phyloP scores from a whole-genome alignment of 495 filamentous ascomycete genomes.

The Aspergillus bridgeri region DNA sequence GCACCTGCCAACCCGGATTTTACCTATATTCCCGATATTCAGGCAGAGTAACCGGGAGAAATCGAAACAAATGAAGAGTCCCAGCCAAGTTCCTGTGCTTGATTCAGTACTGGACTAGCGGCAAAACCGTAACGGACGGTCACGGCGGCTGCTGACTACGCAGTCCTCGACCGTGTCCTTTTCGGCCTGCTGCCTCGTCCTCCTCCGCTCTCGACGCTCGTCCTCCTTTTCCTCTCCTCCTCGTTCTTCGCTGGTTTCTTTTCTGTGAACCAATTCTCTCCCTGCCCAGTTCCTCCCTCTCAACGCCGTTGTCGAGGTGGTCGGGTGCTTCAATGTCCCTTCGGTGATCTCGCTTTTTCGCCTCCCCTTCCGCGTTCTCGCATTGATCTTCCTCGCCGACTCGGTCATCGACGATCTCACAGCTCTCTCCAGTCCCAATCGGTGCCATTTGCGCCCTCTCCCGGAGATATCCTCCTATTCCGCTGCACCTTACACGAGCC shows the following conservation, averaged over 20 bases:
- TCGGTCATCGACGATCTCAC: background rate
- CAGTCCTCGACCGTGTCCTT: slow-evolving; percentile 1
- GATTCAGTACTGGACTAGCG: too few species aligned
- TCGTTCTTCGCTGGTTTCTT: slow-evolving; percentile 14
- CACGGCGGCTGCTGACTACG: background rate
- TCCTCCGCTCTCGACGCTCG: slow-evolving; percentile 1
- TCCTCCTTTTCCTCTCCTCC: slow-evolving; percentile 29
- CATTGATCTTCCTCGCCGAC: background rate
- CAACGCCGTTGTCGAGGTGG: slow-evolving; percentile 11
- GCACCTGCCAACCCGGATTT: too few species aligned
- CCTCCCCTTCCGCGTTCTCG: slow-evolving; percentile 6
- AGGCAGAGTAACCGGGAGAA: background rate
- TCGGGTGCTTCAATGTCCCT: slow-evolving; percentile 16
- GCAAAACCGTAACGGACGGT: background rate
- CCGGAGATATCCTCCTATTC: background rate
- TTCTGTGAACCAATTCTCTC: slow-evolving; percentile 6
- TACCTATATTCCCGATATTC: too few species aligned
- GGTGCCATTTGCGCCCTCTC: background rate
- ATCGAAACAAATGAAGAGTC: background rate
- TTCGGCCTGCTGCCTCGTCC: background rate
- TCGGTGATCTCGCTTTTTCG: slow-evolving; percentile 17
- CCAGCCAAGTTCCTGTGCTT: too few species aligned
- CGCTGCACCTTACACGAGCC: background rate
- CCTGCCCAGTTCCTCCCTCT: slow-evolving; percentile 1
- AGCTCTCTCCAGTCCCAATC: background rate